These are phyloP conservation scores for Penicillium nordicum DNA, from an alignment of 2,329 filamentous ascomycete species.

Conservation along the genomic window DNA sequence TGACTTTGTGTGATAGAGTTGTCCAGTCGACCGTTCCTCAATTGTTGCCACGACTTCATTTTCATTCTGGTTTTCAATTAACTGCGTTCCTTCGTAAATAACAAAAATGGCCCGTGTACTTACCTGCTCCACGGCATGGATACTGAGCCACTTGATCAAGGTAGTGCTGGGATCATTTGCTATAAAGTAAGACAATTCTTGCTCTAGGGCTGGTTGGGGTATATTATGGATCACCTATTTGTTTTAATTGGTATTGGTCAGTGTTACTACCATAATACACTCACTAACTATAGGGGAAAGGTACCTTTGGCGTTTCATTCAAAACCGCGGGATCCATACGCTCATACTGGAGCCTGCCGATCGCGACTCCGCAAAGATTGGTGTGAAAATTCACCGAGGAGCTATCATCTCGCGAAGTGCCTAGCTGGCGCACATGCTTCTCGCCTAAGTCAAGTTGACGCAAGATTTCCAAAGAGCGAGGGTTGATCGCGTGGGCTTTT, in stretches of 20 bases:
- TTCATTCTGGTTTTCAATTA: not conserved
- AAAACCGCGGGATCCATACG: conserved; percentile 27
- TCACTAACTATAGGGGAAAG: not conserved
- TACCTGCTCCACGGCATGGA: conserved; percentile 5
- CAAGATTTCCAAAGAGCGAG: conserved; percentile 23
- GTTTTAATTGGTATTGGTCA: not conserved
- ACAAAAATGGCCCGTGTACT: not conserved
- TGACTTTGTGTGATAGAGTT: conserved; percentile 27
- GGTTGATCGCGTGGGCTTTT: conserved; percentile 26
- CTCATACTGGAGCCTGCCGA: conserved; percentile 33
- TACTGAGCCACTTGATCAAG: conserved; percentile 6
- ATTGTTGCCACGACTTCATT: conserved; percentile 1
- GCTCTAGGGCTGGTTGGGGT: conserved; percentile 13
- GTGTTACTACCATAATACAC: fast-evolving
- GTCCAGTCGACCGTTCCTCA: conserved; percentile 1
- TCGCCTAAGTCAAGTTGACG: conserved; percentile 21
- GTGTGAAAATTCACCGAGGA: conserved; percentile 40
- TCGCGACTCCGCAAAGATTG: conserved; percentile 32
- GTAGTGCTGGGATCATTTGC: not conserved
- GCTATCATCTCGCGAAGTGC: conserved; percentile 33
- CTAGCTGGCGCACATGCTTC: conserved; percentile 25
- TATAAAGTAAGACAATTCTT: conserved; percentile 1
- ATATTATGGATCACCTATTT: conserved; percentile 14
- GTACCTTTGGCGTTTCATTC: conserved; percentile 34
- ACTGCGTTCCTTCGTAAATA: not conserved